Conservation (phyloP, 192 early-diverging fungal species). For the Coemansia sp. region DNA sequence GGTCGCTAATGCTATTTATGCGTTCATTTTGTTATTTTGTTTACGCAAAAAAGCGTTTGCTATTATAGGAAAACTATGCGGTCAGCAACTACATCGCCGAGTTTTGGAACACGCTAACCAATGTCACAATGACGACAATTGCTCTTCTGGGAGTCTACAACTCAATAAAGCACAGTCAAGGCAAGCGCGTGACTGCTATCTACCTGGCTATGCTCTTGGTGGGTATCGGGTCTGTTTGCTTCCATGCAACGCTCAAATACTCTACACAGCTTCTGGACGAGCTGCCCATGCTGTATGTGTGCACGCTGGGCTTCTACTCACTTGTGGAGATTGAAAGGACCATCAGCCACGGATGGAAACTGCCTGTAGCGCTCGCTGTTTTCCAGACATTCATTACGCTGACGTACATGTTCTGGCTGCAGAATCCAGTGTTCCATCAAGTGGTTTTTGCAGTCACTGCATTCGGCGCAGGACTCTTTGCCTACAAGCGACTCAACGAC, state of each 20-base stretch:
- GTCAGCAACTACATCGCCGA: conserved; percentile 71
- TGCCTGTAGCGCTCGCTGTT: conserved; percentile 42
- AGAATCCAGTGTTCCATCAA: conserved; percentile 73
- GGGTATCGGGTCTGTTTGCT: conserved; percentile 68
- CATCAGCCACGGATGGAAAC: conserved; percentile 24
- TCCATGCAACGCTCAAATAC: conserved; percentile 76
- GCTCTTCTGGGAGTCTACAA: conserved; percentile 61
- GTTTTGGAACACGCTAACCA: conserved; percentile 77
- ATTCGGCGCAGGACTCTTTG: conserved; percentile 44
- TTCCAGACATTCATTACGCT: conserved; percentile 57
- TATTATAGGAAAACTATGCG: conserved; percentile 64
- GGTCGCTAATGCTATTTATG: not conserved
- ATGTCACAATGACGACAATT: conserved; percentile 62
- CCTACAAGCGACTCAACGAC: conserved; percentile 48
- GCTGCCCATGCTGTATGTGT: conserved; percentile 71
- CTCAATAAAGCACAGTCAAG: conserved; percentile 48
- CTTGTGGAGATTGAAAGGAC: conserved; percentile 55
- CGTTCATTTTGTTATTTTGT: not conserved
- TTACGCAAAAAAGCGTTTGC: no score
- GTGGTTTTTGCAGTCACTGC: conserved; percentile 60
- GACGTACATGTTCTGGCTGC: conserved; percentile 60
- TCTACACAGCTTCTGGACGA: conserved; percentile 76
- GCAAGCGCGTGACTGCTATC: conserved; percentile 57
- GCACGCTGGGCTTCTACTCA: conserved; percentile 54
- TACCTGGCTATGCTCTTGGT: conserved; percentile 63